Percentiles rank a stretch among this genome's conserved stretches.
phyloP scores from a whole-genome alignment of 2,329 filamentous ascomycete species.

The Reticulascus tulasneorum region DNA sequence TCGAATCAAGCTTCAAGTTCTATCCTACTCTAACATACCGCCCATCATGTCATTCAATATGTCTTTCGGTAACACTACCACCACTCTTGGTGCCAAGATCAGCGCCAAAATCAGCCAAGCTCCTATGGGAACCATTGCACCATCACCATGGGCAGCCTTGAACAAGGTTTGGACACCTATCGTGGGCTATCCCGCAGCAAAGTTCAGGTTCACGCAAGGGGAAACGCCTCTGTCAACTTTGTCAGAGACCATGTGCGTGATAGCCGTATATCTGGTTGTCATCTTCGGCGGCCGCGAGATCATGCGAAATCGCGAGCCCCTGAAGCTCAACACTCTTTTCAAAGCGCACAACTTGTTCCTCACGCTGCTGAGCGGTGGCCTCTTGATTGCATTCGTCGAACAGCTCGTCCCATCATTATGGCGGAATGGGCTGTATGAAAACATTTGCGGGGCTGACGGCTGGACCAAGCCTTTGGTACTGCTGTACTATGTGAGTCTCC shows the following conservation, averaged over 20 bases:
- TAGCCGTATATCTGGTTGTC: constrained; percentile 75
- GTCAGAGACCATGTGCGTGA: constrained; percentile 64
- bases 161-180: constrained; percentile 67
- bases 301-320: constrained; percentile 72
- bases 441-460: constrained; percentile 70
- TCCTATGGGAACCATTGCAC: too few species aligned
- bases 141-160: constrained; percentile 72
- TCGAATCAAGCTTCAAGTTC: too few species aligned
- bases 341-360: constrained; percentile 87
- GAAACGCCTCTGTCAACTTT: constrained; percentile 79
- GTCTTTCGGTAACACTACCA: constrained; percentile 8
- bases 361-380: constrained; percentile 67
- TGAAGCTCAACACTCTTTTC: constrained; percentile 75
- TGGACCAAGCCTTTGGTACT: constrained; percentile 82
- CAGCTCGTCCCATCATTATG: constrained; percentile 72
- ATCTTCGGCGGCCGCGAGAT: constrained; percentile 81
- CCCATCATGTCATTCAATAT: too few species aligned
- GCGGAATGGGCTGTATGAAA: constrained; percentile 71
- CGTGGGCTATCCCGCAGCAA: constrained; percentile 70
- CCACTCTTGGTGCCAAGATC: too few species aligned
- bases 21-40: too few species aligned
- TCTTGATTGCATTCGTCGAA: constrained; percentile 75
- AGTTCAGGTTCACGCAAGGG: constrained; percentile 71
- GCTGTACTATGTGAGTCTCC: constrained; percentile 73
- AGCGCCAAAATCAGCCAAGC: too few species aligned